Conservation (phyloP, 805 yeast genomes). For the Sungouiozyma intestinalis region DNA sequence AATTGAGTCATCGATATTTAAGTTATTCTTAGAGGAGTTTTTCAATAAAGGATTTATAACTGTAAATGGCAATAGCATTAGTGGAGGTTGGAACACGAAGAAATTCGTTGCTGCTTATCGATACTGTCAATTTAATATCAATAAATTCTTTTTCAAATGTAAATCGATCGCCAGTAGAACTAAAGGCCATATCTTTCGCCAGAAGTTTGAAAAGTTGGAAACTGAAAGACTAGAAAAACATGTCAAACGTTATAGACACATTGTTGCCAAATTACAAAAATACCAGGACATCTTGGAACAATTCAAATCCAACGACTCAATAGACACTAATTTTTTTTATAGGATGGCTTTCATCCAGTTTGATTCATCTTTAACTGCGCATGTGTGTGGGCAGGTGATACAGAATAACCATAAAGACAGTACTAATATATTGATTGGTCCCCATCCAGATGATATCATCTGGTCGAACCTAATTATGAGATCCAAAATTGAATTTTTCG, state of each 20-base stretch:
- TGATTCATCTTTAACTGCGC: conserved; percentile 44
- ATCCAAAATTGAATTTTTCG: conserved; percentile 29
- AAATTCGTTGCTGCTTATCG: too few relatives aligned
- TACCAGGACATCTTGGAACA: background rate
- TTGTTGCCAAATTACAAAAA: background rate
- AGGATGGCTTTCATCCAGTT: conserved; percentile 56
- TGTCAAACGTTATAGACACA: background rate
- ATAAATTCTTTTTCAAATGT: background rate
- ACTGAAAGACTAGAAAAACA: background rate
- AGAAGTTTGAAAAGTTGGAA: background rate
- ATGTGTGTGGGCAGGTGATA: conserved; percentile 51
- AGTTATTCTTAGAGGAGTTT: conserved; percentile 22
- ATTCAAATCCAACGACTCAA: conserved; percentile 2
- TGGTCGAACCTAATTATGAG: conserved; percentile 52
- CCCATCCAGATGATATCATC: conserved; percentile 56
- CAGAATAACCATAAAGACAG: conserved; percentile 32
- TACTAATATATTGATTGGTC: conserved; percentile 38
- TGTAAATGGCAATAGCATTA: conserved; percentile 4
- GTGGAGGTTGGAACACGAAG: background rate
- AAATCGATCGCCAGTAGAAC: background rate
- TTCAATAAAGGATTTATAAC: conserved; percentile 9
- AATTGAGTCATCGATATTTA: conserved; percentile 34
- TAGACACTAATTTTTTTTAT: conserved; percentile 2
- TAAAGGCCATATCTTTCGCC: background rate
- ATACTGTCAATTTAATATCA: background rate